Conservation (phyloP, 202 grass and related monocot genomes). For the Thinopyrum obtusiflorum region DNA sequence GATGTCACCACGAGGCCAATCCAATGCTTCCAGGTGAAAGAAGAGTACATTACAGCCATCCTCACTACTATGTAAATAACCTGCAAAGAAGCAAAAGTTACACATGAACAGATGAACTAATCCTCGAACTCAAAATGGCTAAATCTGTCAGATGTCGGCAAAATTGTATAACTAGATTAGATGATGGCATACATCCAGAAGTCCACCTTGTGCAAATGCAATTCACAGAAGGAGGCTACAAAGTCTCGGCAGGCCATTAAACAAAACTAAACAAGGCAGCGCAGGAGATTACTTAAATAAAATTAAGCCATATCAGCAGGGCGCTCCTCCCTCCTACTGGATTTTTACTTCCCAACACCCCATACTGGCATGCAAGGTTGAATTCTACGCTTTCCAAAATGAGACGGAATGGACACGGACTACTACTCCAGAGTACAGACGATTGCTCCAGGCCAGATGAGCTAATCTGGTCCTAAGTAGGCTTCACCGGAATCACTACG, state of each 20-base stretch:
- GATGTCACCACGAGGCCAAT: slow-evolving; percentile 81
- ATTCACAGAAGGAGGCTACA: not conserved
- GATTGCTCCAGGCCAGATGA: not conserved
- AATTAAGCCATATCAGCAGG: slow-evolving; percentile 15
- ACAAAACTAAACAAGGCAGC: not conserved
- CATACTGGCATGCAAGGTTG: not conserved
- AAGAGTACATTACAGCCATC: slow-evolving; percentile 82
- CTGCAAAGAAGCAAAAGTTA: slow-evolving; percentile 30
- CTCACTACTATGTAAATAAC: slow-evolving; percentile 75
- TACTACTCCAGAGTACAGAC: not conserved
- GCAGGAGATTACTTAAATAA: not conserved
- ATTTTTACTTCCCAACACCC: not conserved
- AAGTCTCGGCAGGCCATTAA: not conserved
- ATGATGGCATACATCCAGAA: not conserved
- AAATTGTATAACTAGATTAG: not conserved
- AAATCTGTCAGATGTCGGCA: not conserved
- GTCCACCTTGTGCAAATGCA: not conserved
- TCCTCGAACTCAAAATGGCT: not conserved
- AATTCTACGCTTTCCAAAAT: not conserved
- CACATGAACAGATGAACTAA: slow-evolving; percentile 2
- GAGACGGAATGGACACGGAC: not conserved
- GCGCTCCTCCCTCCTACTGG: not conserved
- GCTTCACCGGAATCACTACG: not conserved
- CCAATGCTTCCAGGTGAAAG: slow-evolving; percentile 98
- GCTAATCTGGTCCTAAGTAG: not conserved